A percentile compares a stretch with the other conserved stretches of the same genome.
These are phyloP conservation scores for Chernovozyma sophiae-reginae DNA, from an alignment of 1,139 yeast species.

Conservation along the genomic window DNA sequence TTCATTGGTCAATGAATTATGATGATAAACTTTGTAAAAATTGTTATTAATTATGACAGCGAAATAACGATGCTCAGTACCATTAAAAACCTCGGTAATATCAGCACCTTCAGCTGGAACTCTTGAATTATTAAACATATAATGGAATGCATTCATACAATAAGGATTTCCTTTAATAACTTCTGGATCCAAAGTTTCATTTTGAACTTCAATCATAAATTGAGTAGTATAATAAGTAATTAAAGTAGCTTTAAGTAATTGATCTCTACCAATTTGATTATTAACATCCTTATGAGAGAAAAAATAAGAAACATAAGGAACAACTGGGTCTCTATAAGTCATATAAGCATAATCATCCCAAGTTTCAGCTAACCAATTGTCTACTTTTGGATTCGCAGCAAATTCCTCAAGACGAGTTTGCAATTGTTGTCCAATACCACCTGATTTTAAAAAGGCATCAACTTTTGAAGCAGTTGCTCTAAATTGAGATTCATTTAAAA, in stretches of 20 bases:
- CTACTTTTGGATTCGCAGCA: constrained; percentile 50
- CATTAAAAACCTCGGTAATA: constrained; percentile 48
- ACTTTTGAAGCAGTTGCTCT: constrained; percentile 56
- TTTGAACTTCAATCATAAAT: constrained; percentile 53
- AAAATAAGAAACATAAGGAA: constrained; percentile 90
- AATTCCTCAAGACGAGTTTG: constrained; percentile 62
- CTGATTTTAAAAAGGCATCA: constrained; percentile 57
- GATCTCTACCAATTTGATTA: constrained; percentile 59
- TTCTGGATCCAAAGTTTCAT: constrained; percentile 71
- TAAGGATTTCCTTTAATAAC: constrained; percentile 75
- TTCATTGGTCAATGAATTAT: constrained; percentile 46
- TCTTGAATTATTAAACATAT: constrained; percentile 89
- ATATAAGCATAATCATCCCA: constrained; percentile 96
- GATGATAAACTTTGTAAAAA: constrained; percentile 77
- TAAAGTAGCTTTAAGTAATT: constrained; percentile 70
- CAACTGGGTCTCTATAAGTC: constrained; percentile 88
- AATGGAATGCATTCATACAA: constrained; percentile 90
- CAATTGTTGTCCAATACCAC: constrained; percentile 63
- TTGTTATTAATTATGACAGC: constrained; percentile 73
- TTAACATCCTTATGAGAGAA: constrained; percentile 72
- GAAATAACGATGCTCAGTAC: constrained; percentile 62
- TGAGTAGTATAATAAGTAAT: constrained; percentile 52
- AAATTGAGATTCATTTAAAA: constrained; percentile 50
- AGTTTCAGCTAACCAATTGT: constrained; percentile 89
- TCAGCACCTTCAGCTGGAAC: constrained; percentile 63